Conservation (phyloP, 305 asterid species). For the Solanum chacoense region DNA sequence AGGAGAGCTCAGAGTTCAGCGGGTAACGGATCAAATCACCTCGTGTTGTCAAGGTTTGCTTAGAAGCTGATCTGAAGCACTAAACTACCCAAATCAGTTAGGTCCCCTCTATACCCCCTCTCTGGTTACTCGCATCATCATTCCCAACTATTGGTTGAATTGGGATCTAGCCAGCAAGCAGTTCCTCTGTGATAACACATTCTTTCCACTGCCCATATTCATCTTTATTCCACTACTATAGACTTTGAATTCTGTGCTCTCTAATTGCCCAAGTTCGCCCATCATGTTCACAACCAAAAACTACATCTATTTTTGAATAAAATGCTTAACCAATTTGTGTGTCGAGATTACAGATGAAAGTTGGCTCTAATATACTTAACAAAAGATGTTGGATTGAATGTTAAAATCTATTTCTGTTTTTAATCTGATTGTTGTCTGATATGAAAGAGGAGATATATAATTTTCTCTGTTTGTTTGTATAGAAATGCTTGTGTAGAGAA, state of each 20-base stretch:
- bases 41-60: not conserved
- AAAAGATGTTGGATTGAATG: not conserved
- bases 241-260: not conserved
- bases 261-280: not conserved
- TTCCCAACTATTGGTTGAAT: not conserved
- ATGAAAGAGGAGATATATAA: not conserved
- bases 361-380: not conserved
- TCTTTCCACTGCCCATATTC: not conserved
- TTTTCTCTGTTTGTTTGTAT: not conserved
- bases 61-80: not conserved
- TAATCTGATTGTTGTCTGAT: not conserved
- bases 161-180: not conserved
- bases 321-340: not conserved
- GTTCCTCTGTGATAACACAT: not conserved
- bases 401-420: not conserved
- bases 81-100: not conserved
- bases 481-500: not conserved
- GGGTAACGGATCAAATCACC: not conserved
- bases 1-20: not conserved
- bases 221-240: not conserved
- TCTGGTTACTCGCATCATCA: not conserved
- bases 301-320: not conserved
- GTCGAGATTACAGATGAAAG: not conserved
- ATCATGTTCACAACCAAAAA: not conserved
- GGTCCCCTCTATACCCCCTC: not conserved